Evolutionary conservation across 2,329 filamentous ascomycete species (phyloP).

Genomic region (Xylaria sp.): DNA sequence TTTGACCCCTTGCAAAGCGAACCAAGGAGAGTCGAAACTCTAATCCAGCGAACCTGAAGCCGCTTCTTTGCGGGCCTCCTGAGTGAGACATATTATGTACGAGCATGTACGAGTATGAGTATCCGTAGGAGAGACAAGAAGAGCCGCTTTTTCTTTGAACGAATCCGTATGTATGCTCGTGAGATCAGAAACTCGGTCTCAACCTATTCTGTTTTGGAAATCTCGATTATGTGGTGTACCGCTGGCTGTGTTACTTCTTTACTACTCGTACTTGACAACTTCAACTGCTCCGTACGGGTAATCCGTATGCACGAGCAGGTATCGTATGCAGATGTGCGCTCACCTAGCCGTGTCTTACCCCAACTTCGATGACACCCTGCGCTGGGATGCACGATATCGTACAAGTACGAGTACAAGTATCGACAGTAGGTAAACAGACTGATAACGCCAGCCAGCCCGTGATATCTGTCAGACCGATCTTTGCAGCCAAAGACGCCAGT

Average conservation of each 20-base stretch:
- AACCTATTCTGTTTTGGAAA: neutral
- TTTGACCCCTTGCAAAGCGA: conserved; percentile 5
- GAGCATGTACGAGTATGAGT: no score
- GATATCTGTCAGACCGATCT: neutral
- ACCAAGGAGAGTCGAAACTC: conserved; percentile 14
- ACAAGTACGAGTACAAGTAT: no score
- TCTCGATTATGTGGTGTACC: neutral
- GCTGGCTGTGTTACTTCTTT: no score
- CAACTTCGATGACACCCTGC: neutral
- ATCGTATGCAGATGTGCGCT: neutral
- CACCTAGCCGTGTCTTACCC: conserved; percentile 1
- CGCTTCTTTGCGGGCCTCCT: conserved; percentile 7
- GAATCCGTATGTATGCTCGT: neutral
- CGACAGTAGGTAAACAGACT: neutral
- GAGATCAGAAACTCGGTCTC: neutral
- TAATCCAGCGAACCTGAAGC: conserved; percentile 8
- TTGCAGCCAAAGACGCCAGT: neutral
- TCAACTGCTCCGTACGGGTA: neutral
- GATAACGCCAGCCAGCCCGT: neutral
- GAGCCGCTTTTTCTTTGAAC: neutral
- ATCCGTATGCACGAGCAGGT: neutral
- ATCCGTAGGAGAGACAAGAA: neutral
- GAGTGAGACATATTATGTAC: conserved; percentile 1
- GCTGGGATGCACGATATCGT: no score
- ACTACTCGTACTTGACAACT: neutral